Percentiles rank a stretch among this genome's conserved stretches.
Conservation (phyloP, 306 rosid species). For the Ammopiptanthus mongolicus region DNA sequence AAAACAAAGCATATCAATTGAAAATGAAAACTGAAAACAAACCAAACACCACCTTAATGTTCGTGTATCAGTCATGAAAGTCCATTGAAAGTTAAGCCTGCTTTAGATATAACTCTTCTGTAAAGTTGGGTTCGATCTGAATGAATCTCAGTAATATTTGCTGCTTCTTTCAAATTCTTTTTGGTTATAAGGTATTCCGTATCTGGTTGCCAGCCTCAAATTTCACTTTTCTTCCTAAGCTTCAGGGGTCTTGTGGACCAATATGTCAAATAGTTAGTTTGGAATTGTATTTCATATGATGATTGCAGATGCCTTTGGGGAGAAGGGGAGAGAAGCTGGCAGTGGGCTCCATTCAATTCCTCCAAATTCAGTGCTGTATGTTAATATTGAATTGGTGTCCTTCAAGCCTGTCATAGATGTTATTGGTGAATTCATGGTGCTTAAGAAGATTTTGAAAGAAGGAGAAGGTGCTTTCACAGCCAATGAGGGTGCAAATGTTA, state of each 20-base stretch:
- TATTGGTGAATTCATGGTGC: slow-evolving; percentile 59
- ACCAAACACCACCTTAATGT: no score
- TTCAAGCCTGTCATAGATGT: slow-evolving; percentile 64
- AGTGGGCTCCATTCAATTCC: slow-evolving; percentile 40
- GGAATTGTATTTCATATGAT: slow-evolving; percentile 10
- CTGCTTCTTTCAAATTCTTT: not conserved
- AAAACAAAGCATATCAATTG: no score
- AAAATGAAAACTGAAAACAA: not conserved
- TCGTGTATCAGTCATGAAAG: not conserved
- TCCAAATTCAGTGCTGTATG: slow-evolving; percentile 40
- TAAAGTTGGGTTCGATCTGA: not conserved
- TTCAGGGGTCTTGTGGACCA: not conserved
- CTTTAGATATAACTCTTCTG: slow-evolving; percentile 5
- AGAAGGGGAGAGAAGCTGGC: slow-evolving; percentile 39
- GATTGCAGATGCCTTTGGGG: slow-evolving; percentile 52
- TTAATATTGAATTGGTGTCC: slow-evolving; percentile 57
- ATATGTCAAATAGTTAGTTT: slow-evolving; percentile 9
- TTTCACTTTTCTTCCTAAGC: no score
- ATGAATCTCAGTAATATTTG: not conserved
- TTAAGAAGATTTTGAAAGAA: slow-evolving; percentile 59
- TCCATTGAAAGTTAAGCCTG: not conserved
- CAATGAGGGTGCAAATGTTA: slow-evolving; percentile 60
- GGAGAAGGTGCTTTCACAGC: slow-evolving; percentile 57
- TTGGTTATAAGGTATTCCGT: not conserved
- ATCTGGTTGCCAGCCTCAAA: not conserved